These are phyloP conservation scores for Sphagnum fallax DNA, from an alignment of 228 moss, liverwort and hornwort genomes.

Conservation along the genomic window DNA sequence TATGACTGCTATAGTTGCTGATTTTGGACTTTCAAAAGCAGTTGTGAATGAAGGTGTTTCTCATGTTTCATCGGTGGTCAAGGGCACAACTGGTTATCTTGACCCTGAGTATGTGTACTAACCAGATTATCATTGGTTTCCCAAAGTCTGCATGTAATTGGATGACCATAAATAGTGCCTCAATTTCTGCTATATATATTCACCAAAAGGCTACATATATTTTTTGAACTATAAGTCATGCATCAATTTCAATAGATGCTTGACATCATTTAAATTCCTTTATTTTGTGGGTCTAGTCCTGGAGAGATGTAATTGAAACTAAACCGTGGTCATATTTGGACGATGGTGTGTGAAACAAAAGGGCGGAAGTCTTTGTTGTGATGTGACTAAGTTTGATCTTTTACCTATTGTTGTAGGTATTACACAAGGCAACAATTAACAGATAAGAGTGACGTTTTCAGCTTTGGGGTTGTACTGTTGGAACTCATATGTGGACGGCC, in stretches of 20 bases:
- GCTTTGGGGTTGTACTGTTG: conserved; percentile 31
- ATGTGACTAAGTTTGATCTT: background rate
- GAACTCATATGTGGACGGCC: conserved; percentile 22
- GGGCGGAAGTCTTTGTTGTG: too few species aligned
- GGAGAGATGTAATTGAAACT: background rate
- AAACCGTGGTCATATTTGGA: too few species aligned
- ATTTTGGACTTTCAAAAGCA: conserved; percentile 25
- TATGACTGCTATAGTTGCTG: conserved; percentile 25
- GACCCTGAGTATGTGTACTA: too few species aligned
- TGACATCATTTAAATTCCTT: background rate
- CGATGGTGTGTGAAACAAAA: background rate
- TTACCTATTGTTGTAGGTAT: conserved; percentile 27
- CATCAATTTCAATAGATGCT: background rate
- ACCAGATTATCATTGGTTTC: background rate
- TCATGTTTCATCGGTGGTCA: conserved; percentile 22
- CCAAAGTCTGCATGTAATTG: background rate
- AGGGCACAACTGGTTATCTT: conserved; percentile 15
- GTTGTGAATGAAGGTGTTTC: background rate
- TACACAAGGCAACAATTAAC: conserved; percentile 25
- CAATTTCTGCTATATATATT: too few species aligned
- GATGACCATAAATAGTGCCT: too few species aligned
- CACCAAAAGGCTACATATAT: background rate
- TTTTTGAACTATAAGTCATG: background rate
- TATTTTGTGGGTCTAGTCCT: background rate
- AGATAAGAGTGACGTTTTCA: conserved; percentile 35